A percentile compares a stretch with the other conserved stretches of the same genome.
Conservation (phyloP, 2,329 filamentous ascomycete genomes). For the Colletotrichum gloeosporioides region DNA sequence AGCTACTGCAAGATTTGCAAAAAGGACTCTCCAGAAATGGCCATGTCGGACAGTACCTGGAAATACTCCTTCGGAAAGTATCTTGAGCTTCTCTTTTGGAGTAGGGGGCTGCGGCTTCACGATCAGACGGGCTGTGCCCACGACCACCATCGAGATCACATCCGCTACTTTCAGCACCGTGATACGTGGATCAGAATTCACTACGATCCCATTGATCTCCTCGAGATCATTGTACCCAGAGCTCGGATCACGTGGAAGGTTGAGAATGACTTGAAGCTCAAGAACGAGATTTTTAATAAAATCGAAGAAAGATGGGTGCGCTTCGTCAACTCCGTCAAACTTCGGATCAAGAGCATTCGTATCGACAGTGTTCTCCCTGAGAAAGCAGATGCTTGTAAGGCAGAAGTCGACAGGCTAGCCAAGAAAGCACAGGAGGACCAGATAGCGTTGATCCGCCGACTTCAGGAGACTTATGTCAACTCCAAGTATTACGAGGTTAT, state of each 20-base stretch:
- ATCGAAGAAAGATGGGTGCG: constrained; percentile 82
- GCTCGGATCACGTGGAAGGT: constrained; percentile 97
- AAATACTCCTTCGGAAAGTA: constrained; percentile 99
- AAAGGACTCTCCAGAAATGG: constrained; percentile 85
- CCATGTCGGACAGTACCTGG: constrained; percentile 94
- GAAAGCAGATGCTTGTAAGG: constrained; percentile 80
- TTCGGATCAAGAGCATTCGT: constrained; percentile 85
- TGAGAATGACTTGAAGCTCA: constrained; percentile 87
- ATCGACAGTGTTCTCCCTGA: constrained; percentile 90
- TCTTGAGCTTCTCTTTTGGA: constrained; percentile 97
- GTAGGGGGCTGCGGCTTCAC: constrained; percentile 77
- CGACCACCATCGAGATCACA: constrained; percentile 89
- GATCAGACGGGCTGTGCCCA: constrained; percentile 79
- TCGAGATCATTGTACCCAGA: constrained; percentile 93
- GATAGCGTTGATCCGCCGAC: constrained; percentile 70
- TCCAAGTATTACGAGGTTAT: constrained; percentile 98
- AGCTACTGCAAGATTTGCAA: constrained; percentile 92
- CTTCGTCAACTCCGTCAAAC: constrained; percentile 88
- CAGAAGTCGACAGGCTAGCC: constrained; percentile 79
- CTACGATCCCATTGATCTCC: constrained; percentile 89
- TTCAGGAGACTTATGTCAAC: constrained; percentile 90
- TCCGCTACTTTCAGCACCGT: constrained; percentile 89
- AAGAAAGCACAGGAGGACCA: constrained; percentile 88
- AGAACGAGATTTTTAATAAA: constrained; percentile 87
- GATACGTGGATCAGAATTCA: constrained; percentile 88